Conservation (phyloP, 108 stramenopile genomes). For the Pseudonitzschia delicatissima region DNA sequence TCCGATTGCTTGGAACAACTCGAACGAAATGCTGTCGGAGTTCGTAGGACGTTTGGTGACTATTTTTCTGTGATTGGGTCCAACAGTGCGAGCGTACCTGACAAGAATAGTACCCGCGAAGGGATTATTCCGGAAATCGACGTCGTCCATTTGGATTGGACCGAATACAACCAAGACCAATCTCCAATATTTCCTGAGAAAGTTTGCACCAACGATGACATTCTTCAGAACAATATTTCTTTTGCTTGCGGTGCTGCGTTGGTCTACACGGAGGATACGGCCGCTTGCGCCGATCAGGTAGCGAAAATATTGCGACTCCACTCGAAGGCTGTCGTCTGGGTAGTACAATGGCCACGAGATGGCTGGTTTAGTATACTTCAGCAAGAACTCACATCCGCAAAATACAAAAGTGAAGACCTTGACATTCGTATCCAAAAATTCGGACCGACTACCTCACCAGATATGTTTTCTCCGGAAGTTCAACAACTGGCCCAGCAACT, state of each 20-base stretch:
- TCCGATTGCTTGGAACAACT: conserved; percentile 4
- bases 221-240: background rate
- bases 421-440: background rate
- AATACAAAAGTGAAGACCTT: background rate
- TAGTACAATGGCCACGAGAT: conserved; percentile 14
- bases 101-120: no score
- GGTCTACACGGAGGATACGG: conserved; percentile 10
- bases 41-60: background rate
- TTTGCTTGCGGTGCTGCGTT: conserved; percentile 13
- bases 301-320: conserved; percentile 15
- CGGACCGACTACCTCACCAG: background rate
- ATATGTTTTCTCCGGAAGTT: background rate
- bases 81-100: no score
- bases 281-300: conserved; percentile 5
- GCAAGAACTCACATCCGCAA: background rate
- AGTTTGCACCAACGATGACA: background rate
- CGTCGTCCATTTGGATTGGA: conserved; percentile 6
- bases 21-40: background rate
- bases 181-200: background rate
- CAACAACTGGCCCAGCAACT: background rate
- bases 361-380: conserved; percentile 16
- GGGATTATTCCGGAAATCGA: background rate
- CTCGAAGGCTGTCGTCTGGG: conserved; percentile 10
- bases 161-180: conserved; percentile 11
- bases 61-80: background rate